phyloP scores from a whole-genome alignment of 768 basidiomycete genomes.

The Pisolithus sp. region DNA sequence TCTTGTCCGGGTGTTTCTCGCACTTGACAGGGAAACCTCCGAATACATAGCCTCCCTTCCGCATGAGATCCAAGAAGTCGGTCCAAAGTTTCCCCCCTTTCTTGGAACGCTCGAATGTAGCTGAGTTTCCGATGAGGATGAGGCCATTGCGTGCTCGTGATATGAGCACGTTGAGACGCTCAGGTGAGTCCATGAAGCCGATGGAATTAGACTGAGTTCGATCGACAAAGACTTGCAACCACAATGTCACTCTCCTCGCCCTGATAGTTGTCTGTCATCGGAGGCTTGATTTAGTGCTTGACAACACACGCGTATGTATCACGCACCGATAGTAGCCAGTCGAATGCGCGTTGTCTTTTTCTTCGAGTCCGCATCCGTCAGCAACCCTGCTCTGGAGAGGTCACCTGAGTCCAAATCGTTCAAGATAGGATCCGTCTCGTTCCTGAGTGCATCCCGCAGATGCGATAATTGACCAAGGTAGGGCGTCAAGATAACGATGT shows the following conservation, averaged over 20 bases:
- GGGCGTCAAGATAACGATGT: conserved; percentile 61
- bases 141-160: conserved; percentile 62
- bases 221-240: conserved; percentile 53
- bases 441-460: conserved; percentile 40
- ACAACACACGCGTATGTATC: neutral
- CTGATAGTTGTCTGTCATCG: conserved; percentile 59
- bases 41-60: conserved; percentile 40
- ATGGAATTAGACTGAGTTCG: conserved; percentile 51
- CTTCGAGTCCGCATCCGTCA: conserved; percentile 34
- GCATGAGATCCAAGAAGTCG: conserved; percentile 41
- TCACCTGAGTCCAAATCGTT: conserved; percentile 59
- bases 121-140: conserved; percentile 59
- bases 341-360: conserved; percentile 42
- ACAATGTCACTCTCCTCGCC: conserved; percentile 72
- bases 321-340: conserved; percentile 58
- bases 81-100: conserved; percentile 50
- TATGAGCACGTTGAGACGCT: conserved; percentile 64
- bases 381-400: conserved; percentile 49
- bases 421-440: conserved; percentile 51
- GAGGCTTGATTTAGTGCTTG: neutral
- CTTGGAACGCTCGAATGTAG: conserved; percentile 49
- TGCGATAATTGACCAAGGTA: conserved; percentile 59
- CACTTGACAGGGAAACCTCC: conserved; percentile 57
- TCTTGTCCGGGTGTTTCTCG: conserved; percentile 44
- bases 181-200: conserved; percentile 66